Percentiles rank a stretch among this genome's conserved stretches.
Evolutionary conservation across 768 basidiomycete genomes (phyloP).

Genomic region (Rhodotorula diobovata): DNA sequence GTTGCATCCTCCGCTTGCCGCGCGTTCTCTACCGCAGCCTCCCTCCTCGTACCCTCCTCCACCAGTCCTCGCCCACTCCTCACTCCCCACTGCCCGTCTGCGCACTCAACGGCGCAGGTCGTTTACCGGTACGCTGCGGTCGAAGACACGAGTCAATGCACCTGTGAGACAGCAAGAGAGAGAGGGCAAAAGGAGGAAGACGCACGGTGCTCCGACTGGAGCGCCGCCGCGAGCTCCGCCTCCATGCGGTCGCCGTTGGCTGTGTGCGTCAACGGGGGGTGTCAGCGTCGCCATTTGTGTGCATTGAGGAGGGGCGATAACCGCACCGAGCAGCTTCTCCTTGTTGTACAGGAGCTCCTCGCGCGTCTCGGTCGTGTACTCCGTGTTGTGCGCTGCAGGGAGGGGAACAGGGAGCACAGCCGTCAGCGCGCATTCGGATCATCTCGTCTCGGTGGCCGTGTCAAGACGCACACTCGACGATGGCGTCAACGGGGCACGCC

Average conservation of each 20-base stretch:
- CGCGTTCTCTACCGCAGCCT: not conserved
- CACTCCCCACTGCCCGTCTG: too few relatives aligned
- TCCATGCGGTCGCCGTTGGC: conserved; percentile 88
- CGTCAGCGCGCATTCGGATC: too few relatives aligned
- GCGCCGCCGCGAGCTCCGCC: conserved; percentile 93
- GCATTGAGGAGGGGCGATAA: not conserved
- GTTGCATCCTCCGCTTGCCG: not conserved
- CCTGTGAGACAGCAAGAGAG: not conserved
- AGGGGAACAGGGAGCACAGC: too few relatives aligned
- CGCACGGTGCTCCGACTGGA: conserved; percentile 48
- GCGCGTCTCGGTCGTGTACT: conserved; percentile 94
- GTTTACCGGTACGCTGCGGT: conserved; percentile 26
- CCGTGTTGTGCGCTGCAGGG: conserved; percentile 82
- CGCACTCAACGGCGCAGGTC: too few relatives aligned
- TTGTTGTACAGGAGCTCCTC: conserved; percentile 99
- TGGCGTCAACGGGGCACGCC: conserved; percentile 98
- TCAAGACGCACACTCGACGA: conserved; percentile 86
- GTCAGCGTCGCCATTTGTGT: not conserved
- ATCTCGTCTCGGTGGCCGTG: too few relatives aligned
- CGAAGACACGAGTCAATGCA: too few relatives aligned
- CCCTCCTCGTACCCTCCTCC: too few relatives aligned
- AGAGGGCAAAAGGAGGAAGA: not conserved
- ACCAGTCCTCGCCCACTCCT: too few relatives aligned
- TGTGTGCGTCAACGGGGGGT: not conserved
- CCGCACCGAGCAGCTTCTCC: conserved; percentile 79